phyloP scores from a whole-genome alignment of 495 filamentous ascomycete genomes.

The Xylaria sp. region DNA sequence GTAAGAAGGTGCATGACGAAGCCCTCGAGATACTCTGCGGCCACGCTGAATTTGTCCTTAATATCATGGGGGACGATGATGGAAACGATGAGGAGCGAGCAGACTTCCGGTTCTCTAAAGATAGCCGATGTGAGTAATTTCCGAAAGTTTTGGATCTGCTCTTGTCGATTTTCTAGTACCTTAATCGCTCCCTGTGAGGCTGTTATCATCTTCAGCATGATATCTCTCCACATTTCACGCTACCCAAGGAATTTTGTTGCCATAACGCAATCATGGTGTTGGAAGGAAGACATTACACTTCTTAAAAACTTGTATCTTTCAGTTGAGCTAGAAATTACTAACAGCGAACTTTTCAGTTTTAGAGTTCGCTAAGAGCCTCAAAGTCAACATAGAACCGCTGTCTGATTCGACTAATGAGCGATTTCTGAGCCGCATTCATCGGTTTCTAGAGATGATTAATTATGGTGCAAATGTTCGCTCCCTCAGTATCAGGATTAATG shows the following conservation, averaged over 20 bases:
- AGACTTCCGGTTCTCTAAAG: constrained; percentile 12
- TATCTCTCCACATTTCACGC: background rate
- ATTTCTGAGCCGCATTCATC: constrained; percentile 14
- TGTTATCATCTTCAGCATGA: background rate
- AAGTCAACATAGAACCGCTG: constrained; percentile 14
- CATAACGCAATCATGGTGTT: background rate
- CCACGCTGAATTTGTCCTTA: constrained; percentile 19
- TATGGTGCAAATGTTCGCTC: constrained; percentile 17
- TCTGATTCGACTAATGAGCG: constrained; percentile 4
- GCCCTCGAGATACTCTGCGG: constrained; percentile 12
- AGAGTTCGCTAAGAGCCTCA: constrained; percentile 10
- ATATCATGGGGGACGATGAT: constrained; percentile 23
- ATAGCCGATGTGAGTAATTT: background rate
- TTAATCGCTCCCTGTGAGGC: background rate
- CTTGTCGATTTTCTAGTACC: background rate
- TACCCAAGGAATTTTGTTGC: background rate
- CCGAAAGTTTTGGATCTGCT: background rate
- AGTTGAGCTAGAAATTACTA: background rate
- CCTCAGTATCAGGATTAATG: constrained; percentile 9
- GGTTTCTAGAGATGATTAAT: constrained; percentile 7
- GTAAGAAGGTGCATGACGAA: constrained; percentile 16
- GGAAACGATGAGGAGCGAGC: constrained; percentile 5
- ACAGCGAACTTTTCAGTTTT: background rate
- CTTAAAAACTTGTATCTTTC: background rate
- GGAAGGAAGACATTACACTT: background rate